Base-by-base conservation (phyloP, 75 land plant species). In the Chamaecyparis obtusa region DNA sequence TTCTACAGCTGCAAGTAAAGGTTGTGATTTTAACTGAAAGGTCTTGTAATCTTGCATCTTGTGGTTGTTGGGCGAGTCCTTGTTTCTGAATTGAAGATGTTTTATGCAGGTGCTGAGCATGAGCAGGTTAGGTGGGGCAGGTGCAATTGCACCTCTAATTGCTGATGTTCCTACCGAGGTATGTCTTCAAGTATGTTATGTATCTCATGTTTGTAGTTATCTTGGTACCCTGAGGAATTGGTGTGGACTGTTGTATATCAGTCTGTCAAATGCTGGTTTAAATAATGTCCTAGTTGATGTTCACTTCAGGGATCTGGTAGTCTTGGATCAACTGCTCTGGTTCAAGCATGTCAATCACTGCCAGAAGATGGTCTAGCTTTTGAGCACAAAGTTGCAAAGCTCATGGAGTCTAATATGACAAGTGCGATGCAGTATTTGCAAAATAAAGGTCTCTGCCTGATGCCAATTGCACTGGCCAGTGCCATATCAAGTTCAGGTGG, bases 1-100 rank as follows among this genome's bases (percentile, higher is more conserved):
- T 96, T 71, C 93, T 98, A 84, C 99, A 97, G 88, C 93, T 97
- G 49, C 99, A 98, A 94, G 99, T 98, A n/a, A 97, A 98, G 99
- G 99, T 98, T 64, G 69, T 82, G 44, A 77, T 15, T 43, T 41
- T 5, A 24, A 17, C 37, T 37, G 1, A 27, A 14, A 36, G 35
- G 33, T 33, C 24, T 86, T 5, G 5, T 21, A 84, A 54, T 24
- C 43, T 78, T 21, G 43, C 46, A 19, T 41, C 43, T 10, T 78
- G 46, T 24, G 43, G 27, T 14, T 78, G 27, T 41, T 9, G 19
- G 2, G 21, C 39, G 1, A 39, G n/a, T 21, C n/a, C 43, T 78
- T 39, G 81, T 78, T 78, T 24, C 24, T 78, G 39, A 78, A 39
- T 8, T 41, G 49, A n/a, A 55, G 43, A 39, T 82, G 33, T 67